Evolutionary conservation across 2,329 filamentous ascomycete species (phyloP).

Genomic region (Alternaria triticina): DNA sequence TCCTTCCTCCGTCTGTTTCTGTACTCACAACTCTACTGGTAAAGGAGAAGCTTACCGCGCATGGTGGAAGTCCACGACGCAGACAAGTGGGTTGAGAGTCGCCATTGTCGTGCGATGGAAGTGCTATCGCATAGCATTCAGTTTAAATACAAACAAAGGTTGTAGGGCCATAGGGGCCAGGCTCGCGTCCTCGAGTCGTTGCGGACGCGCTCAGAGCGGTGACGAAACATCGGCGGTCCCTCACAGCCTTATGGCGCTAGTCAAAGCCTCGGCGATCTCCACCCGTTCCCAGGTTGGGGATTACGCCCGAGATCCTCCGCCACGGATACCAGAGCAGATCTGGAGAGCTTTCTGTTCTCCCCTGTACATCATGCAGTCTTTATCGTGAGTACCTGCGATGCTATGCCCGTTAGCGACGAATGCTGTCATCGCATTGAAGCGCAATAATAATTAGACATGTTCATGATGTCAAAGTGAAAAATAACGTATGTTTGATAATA

Average conservation of each 20-base stretch:
- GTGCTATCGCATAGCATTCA: conserved; percentile 5
- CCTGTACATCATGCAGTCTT: neutral
- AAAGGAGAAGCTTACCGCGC: conserved; percentile 47
- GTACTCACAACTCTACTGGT: neutral
- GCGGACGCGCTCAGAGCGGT: conserved; percentile 30
- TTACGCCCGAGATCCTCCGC: neutral
- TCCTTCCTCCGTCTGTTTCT: neutral
- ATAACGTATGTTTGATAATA: conserved; percentile 10
- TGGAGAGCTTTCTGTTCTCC: neutral
- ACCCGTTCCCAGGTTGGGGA: neutral
- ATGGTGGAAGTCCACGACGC: conserved; percentile 62
- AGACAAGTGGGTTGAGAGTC: conserved; percentile 52
- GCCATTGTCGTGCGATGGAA: conserved; percentile 43
- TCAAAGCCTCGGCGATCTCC: conserved; percentile 7
- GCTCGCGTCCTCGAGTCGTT: conserved; percentile 23
- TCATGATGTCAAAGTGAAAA: conserved; percentile 1
- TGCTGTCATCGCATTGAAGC: neutral
- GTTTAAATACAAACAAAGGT: neutral
- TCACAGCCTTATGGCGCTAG: conserved; percentile 30
- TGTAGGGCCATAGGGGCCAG: conserved; percentile 11
- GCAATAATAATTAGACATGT: neutral
- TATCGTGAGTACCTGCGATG: neutral
- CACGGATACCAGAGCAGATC: neutral
- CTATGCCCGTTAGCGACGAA: neutral
- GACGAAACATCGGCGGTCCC: conserved; percentile 20